These are phyloP conservation scores for Metschnikowia koreensis DNA, from an alignment of 805 yeast species.

Conservation along the genomic window DNA sequence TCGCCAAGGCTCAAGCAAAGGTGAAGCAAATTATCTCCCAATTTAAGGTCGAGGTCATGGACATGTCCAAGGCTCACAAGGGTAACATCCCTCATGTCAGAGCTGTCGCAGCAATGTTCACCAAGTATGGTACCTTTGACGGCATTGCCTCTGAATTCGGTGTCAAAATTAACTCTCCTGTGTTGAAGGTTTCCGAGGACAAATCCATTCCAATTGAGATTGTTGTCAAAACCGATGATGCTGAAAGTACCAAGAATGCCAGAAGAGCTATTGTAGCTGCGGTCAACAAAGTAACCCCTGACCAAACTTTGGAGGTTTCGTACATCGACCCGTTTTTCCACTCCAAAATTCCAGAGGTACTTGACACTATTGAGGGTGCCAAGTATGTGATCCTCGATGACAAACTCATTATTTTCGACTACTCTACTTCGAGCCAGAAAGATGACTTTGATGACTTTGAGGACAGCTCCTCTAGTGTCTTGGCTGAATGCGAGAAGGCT, in stretches of 20 bases:
- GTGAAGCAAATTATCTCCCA: slow-evolving; percentile 62
- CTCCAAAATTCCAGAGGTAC: slow-evolving; percentile 42
- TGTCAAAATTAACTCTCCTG: slow-evolving; percentile 40
- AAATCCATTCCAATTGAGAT: slow-evolving; percentile 59
- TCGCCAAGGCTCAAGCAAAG: slow-evolving; percentile 58
- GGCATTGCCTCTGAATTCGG: slow-evolving; percentile 38
- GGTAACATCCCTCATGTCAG: slow-evolving; percentile 75
- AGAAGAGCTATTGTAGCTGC: slow-evolving; percentile 69
- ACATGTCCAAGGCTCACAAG: slow-evolving; percentile 87
- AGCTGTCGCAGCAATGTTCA: slow-evolving; percentile 66
- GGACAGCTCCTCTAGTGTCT: slow-evolving; percentile 53
- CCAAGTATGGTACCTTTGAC: slow-evolving; percentile 47
- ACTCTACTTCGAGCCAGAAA: slow-evolving; percentile 39
- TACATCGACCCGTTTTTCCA: slow-evolving; percentile 69
- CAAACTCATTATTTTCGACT: slow-evolving; percentile 54
- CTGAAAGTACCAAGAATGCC: slow-evolving; percentile 53
- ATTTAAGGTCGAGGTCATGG: slow-evolving; percentile 64
- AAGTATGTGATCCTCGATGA: slow-evolving; percentile 58
- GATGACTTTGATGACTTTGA: slow-evolving; percentile 63
- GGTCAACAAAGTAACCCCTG: slow-evolving; percentile 74
- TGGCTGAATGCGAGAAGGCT: slow-evolving; percentile 52
- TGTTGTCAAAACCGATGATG: slow-evolving; percentile 46
- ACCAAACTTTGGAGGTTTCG: slow-evolving; percentile 51
- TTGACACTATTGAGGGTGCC: slow-evolving; percentile 45
- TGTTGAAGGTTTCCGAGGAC: slow-evolving; percentile 37